Conservation (phyloP, 768 basidiomycete species). For the Mycena chlorophos region DNA sequence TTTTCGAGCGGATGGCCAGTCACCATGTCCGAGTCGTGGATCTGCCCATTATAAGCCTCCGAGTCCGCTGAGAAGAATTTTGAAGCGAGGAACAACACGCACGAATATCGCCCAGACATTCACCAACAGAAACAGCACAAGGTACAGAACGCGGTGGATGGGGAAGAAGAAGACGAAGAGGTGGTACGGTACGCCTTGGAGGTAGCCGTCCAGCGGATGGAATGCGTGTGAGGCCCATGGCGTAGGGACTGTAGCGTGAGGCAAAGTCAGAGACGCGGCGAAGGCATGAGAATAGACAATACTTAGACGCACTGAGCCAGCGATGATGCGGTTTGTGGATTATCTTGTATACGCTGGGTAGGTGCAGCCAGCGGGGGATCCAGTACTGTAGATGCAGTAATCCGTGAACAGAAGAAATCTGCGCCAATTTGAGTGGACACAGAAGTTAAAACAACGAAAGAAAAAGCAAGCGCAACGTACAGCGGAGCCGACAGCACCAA, state of each 20-base stretch:
- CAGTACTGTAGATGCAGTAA: conserved; percentile 91
- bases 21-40: conserved; percentile 98
- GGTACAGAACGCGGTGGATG: conserved; percentile 78
- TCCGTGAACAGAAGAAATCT: conserved; percentile 87
- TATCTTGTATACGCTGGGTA: conserved; percentile 81
- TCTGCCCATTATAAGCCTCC: conserved; percentile 45
- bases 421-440: conserved; percentile 3
- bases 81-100: conserved; percentile 27
- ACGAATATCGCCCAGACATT: conserved; percentile 93
- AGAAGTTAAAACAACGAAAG: conserved; percentile 4
- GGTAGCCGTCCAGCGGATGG: conserved; percentile 91
- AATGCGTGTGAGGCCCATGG: conserved; percentile 97
- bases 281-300: conserved; percentile 6
- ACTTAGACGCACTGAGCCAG: conserved; percentile 77
- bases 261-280: too few species aligned
- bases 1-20: conserved; percentile 84
- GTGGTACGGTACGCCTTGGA: conserved; percentile 93
- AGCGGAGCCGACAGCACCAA: conserved; percentile 63
- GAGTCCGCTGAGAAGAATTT: not conserved
- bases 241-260: conserved; percentile 74
- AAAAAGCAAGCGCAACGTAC: conserved; percentile 41
- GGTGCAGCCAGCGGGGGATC: conserved; percentile 87
- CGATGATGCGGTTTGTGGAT: conserved; percentile 98
- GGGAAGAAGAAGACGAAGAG: conserved; percentile 88
- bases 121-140: conserved; percentile 83